Evolutionary conservation across 2,329 filamentous ascomycete genomes (phyloP).

Genomic region (Trichoderma citrinoviride): DNA sequence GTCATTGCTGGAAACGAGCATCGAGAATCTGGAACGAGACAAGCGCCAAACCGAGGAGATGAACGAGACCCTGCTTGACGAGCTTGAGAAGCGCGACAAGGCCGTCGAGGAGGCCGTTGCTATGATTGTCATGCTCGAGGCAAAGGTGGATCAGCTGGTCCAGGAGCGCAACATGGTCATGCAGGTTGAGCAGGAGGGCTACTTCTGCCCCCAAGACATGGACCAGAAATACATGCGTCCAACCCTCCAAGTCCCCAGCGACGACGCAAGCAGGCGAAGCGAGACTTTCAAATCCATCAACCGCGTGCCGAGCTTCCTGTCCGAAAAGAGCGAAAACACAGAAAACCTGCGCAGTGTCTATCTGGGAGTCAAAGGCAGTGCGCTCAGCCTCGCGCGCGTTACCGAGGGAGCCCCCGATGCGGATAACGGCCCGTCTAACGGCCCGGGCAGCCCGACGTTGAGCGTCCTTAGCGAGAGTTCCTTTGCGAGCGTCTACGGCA

Average conservation of each 20-base stretch:
- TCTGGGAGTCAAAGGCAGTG: constrained; percentile 48
- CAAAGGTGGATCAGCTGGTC: constrained; percentile 53
- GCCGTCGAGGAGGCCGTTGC: constrained; percentile 68
- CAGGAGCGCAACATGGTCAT: constrained; percentile 54
- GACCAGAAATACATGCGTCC: constrained; percentile 30
- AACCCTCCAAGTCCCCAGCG: constrained; percentile 24
- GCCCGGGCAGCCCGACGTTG: constrained; percentile 56
- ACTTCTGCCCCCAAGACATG: constrained; percentile 35
- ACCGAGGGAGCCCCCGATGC: constrained; percentile 39
- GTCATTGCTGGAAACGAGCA: constrained; percentile 54
- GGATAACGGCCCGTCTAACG: constrained; percentile 35
- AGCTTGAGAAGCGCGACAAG: constrained; percentile 66
- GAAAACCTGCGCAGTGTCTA: constrained; percentile 62
- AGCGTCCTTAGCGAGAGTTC: constrained; percentile 67
- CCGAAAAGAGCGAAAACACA: constrained; percentile 56
- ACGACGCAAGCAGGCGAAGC: constrained; percentile 26
- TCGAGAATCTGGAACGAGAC: constrained; percentile 55
- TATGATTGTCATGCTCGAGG: constrained; percentile 66
- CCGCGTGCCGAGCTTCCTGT: constrained; percentile 64
- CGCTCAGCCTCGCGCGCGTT: constrained; percentile 49
- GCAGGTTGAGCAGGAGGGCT: constrained; percentile 45
- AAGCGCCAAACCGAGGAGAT: constrained; percentile 54
- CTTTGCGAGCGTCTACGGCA: constrained; percentile 63
- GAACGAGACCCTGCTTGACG: constrained; percentile 56
- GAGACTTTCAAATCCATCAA: constrained; percentile 43